Conservation (phyloP, 805 yeast species). For the Wickerhamomyces strasburgensis region DNA sequence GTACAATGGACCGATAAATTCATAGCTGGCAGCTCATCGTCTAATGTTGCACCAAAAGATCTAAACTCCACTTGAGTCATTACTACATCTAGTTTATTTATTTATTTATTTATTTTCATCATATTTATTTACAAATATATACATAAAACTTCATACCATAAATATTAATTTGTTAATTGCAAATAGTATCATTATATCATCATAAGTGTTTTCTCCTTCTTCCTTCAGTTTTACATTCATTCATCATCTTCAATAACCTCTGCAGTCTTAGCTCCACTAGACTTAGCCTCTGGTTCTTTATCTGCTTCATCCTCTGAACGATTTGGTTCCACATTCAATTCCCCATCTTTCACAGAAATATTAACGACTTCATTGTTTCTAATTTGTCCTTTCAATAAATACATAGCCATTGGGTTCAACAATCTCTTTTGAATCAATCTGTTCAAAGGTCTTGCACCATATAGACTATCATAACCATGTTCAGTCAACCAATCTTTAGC, state of each 20-base stretch:
- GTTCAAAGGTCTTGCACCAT: conserved; percentile 96
- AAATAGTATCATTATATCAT: no score
- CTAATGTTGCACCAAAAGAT: neutral
- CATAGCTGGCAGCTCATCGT: conserved; percentile 5
- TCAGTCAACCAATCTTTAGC: conserved; percentile 79
- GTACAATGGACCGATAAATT: conserved; percentile 21
- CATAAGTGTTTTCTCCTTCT: neutral
- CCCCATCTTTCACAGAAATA: conserved; percentile 42
- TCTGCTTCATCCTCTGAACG: conserved; percentile 32
- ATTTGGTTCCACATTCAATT: conserved; percentile 42
- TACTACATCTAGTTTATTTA: conserved; percentile 1
- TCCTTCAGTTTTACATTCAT: conserved; percentile 1
- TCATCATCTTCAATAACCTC: conserved; percentile 13
- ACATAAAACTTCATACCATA: conserved; percentile 1
- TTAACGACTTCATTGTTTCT: conserved; percentile 50
- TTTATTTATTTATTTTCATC: conserved; percentile 1
- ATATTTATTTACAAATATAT: conserved; percentile 1
- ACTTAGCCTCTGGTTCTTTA: conserved; percentile 3
- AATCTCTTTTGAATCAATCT: conserved; percentile 77
- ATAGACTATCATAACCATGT: conserved; percentile 84
- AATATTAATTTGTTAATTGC: no score
- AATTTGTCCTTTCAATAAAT: conserved; percentile 75
- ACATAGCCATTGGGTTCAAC: conserved; percentile 84
- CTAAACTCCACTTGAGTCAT: neutral
- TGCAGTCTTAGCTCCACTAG: conserved; percentile 3